These are phyloP conservation scores for Nakazawaea populi DNA, from an alignment of 805 yeast species.

Conservation along the genomic window DNA sequence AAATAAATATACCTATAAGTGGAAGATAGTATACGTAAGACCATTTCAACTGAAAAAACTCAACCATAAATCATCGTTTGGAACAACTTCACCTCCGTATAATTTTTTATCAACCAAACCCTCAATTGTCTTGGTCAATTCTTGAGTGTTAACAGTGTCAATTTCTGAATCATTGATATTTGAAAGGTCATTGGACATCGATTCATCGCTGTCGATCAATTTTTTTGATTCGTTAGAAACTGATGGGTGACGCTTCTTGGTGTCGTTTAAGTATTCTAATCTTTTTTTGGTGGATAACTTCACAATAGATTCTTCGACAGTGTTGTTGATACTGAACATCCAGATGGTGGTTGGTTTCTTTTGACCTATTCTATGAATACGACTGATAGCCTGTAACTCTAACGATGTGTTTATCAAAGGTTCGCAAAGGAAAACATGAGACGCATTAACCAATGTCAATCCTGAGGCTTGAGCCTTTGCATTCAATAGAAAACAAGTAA, in stretches of 20 bases:
- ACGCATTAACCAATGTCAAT: slow-evolving; percentile 83
- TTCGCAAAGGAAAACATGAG: slow-evolving; percentile 87
- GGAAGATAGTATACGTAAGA: background rate
- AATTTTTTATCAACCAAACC: slow-evolving; percentile 39
- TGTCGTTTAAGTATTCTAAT: slow-evolving; percentile 31
- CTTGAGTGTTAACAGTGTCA: slow-evolving; percentile 46
- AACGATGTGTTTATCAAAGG: slow-evolving; percentile 84
- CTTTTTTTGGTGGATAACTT: slow-evolving; percentile 60
- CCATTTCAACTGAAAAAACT: slow-evolving; percentile 41
- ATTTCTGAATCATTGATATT: slow-evolving; percentile 23
- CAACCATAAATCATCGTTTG: slow-evolving; percentile 55
- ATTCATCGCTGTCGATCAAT: background rate
- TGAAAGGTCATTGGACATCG: background rate
- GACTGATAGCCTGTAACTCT: slow-evolving; percentile 86
- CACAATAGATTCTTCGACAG: slow-evolving; percentile 87
- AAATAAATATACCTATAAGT: too few species aligned
- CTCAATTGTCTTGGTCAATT: slow-evolving; percentile 45
- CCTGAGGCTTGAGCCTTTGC: slow-evolving; percentile 90
- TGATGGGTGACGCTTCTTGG: slow-evolving; percentile 14
- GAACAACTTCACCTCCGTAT: slow-evolving; percentile 54
- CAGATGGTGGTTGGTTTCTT: slow-evolving; percentile 76
- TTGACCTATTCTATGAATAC: slow-evolving; percentile 93
- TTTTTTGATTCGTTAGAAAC: slow-evolving; percentile 17
- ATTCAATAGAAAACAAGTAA: slow-evolving; percentile 83
- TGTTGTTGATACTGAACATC: slow-evolving; percentile 79